Conservation (phyloP, 2,329 filamentous ascomycete genomes). For the Teratosphaeria nubilosa region DNA sequence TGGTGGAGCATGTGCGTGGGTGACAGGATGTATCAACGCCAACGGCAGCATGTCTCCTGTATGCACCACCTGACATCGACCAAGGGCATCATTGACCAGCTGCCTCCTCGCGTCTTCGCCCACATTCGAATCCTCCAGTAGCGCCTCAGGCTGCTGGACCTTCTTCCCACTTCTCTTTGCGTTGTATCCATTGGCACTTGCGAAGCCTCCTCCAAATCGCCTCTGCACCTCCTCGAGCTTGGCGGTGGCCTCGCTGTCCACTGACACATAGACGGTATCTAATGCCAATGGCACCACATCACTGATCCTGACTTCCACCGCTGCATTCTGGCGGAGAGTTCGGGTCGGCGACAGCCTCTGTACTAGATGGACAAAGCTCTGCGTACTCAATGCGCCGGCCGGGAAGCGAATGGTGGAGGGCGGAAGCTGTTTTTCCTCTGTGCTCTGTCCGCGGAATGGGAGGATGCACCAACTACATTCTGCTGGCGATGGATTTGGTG, state of each 20-base stretch:
- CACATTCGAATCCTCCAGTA: conserved; percentile 1
- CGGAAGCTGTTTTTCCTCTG: conserved; percentile 52
- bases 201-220: conserved; percentile 62
- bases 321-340: conserved; percentile 59
- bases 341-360: conserved; percentile 65
- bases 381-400: conserved; percentile 59
- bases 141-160: conserved; percentile 3
- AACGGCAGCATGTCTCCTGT: conserved; percentile 74
- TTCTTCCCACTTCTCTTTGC: conserved; percentile 14
- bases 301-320: conserved; percentile 74
- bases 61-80: conserved; percentile 66
- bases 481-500: conserved; percentile 46
- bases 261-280: conserved; percentile 75
- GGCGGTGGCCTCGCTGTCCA: conserved; percentile 71
- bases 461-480: conserved; percentile 75
- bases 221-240: conserved; percentile 74
- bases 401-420: conserved; percentile 74
- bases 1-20: conserved; percentile 71
- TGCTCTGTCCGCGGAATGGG: conserved; percentile 47
- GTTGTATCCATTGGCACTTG: conserved; percentile 16
- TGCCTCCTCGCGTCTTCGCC: conserved; percentile 15
- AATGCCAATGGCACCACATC: conserved; percentile 71
- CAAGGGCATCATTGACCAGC: conserved; percentile 60
- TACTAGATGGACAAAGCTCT: conserved; percentile 66
- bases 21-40: conserved; percentile 72